Conservation (phyloP, 2,329 filamentous ascomycete species). For the Trichothecium sympodiale region DNA sequence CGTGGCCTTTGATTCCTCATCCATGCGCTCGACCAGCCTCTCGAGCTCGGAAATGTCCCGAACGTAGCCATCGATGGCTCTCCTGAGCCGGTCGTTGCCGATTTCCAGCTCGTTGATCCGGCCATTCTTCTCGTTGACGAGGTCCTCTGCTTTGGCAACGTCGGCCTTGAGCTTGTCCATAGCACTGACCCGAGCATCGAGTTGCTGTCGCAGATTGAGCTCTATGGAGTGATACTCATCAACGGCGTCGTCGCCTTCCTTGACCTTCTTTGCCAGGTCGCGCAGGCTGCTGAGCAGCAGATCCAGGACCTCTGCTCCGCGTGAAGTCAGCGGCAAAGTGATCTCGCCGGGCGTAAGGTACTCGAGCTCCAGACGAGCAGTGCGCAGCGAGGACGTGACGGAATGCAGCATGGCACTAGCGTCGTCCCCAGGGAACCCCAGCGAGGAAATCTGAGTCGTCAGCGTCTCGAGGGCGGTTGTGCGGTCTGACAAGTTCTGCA, state of each 20-base stretch:
- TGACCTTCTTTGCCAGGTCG: constrained; percentile 31
- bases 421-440: constrained; percentile 41
- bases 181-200: constrained; percentile 38
- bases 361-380: constrained; percentile 49
- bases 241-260: constrained; percentile 40
- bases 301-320: constrained; percentile 44
- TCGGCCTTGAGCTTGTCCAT: constrained; percentile 37
- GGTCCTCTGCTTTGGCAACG: constrained; percentile 20
- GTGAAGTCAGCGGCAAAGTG: constrained; percentile 37
- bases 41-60: constrained; percentile 45
- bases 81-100: constrained; percentile 37
- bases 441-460: constrained; percentile 28
- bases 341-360: constrained; percentile 50
- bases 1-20: constrained; percentile 17
- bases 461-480: constrained; percentile 35
- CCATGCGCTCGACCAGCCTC: constrained; percentile 35
- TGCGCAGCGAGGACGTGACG: constrained; percentile 38
- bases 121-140: constrained; percentile 25
- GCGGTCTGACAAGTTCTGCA: constrained; percentile 35
- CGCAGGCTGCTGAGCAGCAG: constrained; percentile 40
- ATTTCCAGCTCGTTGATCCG: constrained; percentile 36
- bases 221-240: constrained; percentile 51
- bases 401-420: constrained; percentile 36
- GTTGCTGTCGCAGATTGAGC: constrained; percentile 43
- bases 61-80: constrained; percentile 39